phyloP scores from a whole-genome alignment of 306 rosid species.

The Vigna unguiculata region DNA sequence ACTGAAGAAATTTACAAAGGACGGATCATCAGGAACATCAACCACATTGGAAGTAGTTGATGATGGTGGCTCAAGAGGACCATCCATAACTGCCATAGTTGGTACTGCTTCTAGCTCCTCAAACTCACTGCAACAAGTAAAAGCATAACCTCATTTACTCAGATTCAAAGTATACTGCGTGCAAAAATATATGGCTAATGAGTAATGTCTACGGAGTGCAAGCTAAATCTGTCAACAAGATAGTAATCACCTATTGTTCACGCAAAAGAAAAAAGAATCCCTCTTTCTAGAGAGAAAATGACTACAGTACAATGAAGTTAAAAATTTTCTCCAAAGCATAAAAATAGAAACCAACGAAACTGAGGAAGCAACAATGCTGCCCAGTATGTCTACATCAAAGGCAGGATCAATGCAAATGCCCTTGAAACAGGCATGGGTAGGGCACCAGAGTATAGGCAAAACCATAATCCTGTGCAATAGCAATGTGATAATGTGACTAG shows the following conservation, averaged over 20 bases:
- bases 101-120: slow-evolving; percentile 72
- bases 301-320: not conserved
- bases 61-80: slow-evolving; percentile 64
- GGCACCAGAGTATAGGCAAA: not conserved
- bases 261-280: not conserved
- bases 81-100: slow-evolving; percentile 71
- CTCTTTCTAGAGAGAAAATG: slow-evolving; percentile 1
- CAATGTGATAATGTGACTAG: not conserved
- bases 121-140: slow-evolving; percentile 57
- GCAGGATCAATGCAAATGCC: not conserved
- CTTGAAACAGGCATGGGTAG: slow-evolving; percentile 11
- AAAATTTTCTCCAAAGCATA: slow-evolving; percentile 19
- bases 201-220: not conserved
- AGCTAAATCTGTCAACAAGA: slow-evolving; percentile 25
- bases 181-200: slow-evolving; percentile 13
- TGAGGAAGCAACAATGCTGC: slow-evolving; percentile 26
- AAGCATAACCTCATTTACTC: slow-evolving; percentile 28
- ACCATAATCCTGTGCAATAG: not conserved
- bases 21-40: slow-evolving; percentile 61
- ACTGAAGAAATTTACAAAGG: slow-evolving; percentile 69
- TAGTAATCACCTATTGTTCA: slow-evolving; percentile 1
- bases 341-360: not conserved
- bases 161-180: slow-evolving; percentile 29
- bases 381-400: slow-evolving; percentile 16
- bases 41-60: slow-evolving; percentile 55